phyloP scores from a whole-genome alignment of 768 basidiomycete species.

The Russula emetica region DNA sequence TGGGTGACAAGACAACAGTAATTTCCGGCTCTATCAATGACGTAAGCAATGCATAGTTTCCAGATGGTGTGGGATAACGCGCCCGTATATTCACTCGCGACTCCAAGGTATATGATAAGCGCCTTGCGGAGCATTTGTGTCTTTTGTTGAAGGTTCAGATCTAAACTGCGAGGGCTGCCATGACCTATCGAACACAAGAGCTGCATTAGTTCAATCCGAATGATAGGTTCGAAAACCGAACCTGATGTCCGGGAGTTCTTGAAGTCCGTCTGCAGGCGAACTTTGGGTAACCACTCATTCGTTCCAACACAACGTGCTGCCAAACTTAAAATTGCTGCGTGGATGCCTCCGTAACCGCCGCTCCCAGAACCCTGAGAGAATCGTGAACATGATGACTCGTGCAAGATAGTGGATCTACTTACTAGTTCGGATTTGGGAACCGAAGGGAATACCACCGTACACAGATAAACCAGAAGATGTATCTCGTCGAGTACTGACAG shows the following conservation, averaged over 20 bases:
- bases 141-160: slow-evolving; percentile 49
- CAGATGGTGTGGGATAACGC: slow-evolving; percentile 20
- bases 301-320: slow-evolving; percentile 66
- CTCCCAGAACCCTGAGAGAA: slow-evolving; percentile 48
- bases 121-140: slow-evolving; percentile 58
- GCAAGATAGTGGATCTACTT: slow-evolving; percentile 32
- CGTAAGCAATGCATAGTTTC: slow-evolving; percentile 3
- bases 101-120: slow-evolving; percentile 62
- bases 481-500: slow-evolving; percentile 72
- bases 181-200: slow-evolving; percentile 40
- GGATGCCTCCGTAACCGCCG: slow-evolving; percentile 82
- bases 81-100: slow-evolving; percentile 71
- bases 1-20: slow-evolving; percentile 63
- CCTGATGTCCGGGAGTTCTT: slow-evolving; percentile 59
- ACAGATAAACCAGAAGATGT: slow-evolving; percentile 70
- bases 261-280: slow-evolving; percentile 61
- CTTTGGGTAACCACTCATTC: slow-evolving; percentile 51
- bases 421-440: slow-evolving; percentile 79
- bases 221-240: slow-evolving; percentile 32
- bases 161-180: slow-evolving; percentile 54
- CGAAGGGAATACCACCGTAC: slow-evolving; percentile 61
- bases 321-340: slow-evolving; percentile 70
- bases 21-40: slow-evolving; percentile 58
- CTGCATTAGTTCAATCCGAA: slow-evolving; percentile 9
- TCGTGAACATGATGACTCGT: not conserved